A percentile compares a stretch with the other conserved stretches of the same genome.
Conservation (phyloP, 1,284 basidiomycete species). For the Boletus semigastroideus region DNA sequence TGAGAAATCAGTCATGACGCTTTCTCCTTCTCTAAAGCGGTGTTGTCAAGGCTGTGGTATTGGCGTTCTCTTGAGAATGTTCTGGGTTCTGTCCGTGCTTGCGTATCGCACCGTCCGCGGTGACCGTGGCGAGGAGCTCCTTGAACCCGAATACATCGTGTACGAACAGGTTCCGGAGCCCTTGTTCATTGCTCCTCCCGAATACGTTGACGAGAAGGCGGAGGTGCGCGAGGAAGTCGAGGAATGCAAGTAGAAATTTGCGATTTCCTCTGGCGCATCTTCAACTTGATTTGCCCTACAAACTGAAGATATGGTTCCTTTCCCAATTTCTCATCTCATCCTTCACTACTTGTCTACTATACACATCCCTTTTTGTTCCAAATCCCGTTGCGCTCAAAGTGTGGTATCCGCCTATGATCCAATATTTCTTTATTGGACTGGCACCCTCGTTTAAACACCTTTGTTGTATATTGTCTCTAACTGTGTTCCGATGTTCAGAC, state of each 20-base stretch:
- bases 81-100: slow-evolving; percentile 68
- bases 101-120: slow-evolving; percentile 53
- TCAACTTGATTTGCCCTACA: background rate
- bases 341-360: slow-evolving; percentile 6
- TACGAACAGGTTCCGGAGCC: slow-evolving; percentile 36
- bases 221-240: slow-evolving; percentile 13
- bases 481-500: background rate
- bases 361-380: slow-evolving; percentile 2
- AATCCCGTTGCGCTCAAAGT: background rate
- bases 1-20: slow-evolving; percentile 32
- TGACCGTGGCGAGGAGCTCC: slow-evolving; percentile 36
- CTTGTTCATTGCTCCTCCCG: slow-evolving; percentile 46
- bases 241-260: slow-evolving; percentile 18
- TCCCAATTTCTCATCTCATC: background rate
- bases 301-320: background rate
- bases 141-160: slow-evolving; percentile 37
- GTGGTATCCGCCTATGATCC: background rate
- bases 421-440: slow-evolving; percentile 11
- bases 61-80: slow-evolving; percentile 74
- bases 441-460: slow-evolving; percentile 21
- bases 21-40: slow-evolving; percentile 4
- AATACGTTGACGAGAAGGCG: slow-evolving; percentile 47
- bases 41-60: slow-evolving; percentile 63
- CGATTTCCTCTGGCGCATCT: background rate
- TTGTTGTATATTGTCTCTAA: slow-evolving; percentile 18